These are phyloP conservation scores for Stagonosporopsis cucurbitacearum DNA, from an alignment of 2,329 filamentous ascomycete genomes.

Conservation along the genomic window DNA sequence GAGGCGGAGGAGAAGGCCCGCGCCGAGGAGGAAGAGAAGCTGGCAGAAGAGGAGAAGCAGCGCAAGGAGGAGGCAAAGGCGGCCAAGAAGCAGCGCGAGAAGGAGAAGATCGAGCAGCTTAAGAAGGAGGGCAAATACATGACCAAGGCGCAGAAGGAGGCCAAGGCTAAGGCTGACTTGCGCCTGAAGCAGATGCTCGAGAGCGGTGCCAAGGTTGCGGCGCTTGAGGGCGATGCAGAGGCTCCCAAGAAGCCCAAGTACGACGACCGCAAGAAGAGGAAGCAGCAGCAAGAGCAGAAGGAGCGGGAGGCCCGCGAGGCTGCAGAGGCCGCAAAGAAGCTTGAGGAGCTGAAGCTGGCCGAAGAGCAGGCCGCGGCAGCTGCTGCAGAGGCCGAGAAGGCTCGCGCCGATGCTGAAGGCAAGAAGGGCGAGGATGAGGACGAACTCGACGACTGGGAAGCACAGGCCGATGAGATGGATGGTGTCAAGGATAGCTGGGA, in stretches of 20 bases:
- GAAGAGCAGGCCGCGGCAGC: constrained; percentile 77
- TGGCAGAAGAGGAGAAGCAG: constrained; percentile 71
- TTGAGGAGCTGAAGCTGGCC: constrained; percentile 59
- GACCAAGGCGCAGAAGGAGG: constrained; percentile 84
- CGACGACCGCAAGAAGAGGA: constrained; percentile 79
- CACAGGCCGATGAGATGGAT: constrained; percentile 73
- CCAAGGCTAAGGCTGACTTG: constrained; percentile 77
- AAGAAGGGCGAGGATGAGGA: constrained; percentile 69
- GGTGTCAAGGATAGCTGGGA: constrained; percentile 96
- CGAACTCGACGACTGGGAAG: constrained; percentile 84
- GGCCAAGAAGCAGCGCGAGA: constrained; percentile 83
- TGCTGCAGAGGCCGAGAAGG: constrained; percentile 75
- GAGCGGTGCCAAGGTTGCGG: constrained; percentile 68
- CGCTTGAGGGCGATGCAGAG: constrained; percentile 66
- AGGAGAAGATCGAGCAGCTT: constrained; percentile 82
- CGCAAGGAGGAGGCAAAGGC: constrained; percentile 75
- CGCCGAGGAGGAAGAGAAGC: constrained; percentile 69
- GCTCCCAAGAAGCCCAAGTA: constrained; percentile 82
- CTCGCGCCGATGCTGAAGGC: constrained; percentile 61
- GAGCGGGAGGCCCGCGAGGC: constrained; percentile 54
- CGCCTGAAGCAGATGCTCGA: constrained; percentile 87
- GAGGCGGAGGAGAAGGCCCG: constrained; percentile 69
- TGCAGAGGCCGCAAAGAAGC: constrained; percentile 63
- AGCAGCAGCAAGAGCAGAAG: constrained; percentile 64
- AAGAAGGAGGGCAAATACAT: constrained; percentile 88